phyloP scores from a whole-genome alignment of 1,284 basidiomycete species.

The Trichosporon sp. region DNA sequence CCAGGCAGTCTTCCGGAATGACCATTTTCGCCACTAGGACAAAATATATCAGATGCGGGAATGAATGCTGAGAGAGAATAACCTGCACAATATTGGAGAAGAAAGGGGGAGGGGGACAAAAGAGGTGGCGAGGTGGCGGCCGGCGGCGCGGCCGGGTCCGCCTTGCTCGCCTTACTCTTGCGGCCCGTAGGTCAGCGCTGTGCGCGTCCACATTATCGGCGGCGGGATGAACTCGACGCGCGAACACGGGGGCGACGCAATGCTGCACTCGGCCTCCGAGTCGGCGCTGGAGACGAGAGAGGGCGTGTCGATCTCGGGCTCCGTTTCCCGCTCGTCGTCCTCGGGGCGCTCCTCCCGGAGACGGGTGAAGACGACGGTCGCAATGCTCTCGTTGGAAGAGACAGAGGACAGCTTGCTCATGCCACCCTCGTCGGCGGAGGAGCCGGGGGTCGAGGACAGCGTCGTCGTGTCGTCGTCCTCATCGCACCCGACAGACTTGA shows the following conservation, averaged over 20 bases:
- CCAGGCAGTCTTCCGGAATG: slow-evolving; percentile 6
- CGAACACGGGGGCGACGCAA: slow-evolving; percentile 31
- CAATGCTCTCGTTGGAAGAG: slow-evolving; percentile 20
- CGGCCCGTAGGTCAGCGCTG: background rate
- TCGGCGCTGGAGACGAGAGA: slow-evolving; percentile 34
- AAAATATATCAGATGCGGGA: slow-evolving; percentile 2
- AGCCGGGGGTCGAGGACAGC: slow-evolving; percentile 16
- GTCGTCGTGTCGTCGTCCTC: slow-evolving; percentile 24
- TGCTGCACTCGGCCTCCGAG: slow-evolving; percentile 33
- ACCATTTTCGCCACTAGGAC: slow-evolving; percentile 11
- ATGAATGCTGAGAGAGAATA: background rate
- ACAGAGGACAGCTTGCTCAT: background rate
- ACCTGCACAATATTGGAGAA: background rate
- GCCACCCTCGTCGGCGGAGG: slow-evolving; percentile 20
- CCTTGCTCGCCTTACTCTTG: background rate
- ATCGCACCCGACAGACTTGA: slow-evolving; percentile 35
- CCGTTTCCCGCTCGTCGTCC: slow-evolving; percentile 25
- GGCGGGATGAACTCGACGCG: slow-evolving; percentile 27
- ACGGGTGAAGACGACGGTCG: slow-evolving; percentile 26
- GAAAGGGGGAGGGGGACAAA: too few species aligned
- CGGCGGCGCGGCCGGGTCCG: too few species aligned
- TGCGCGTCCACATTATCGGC: slow-evolving; percentile 1
- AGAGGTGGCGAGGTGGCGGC: too few species aligned
- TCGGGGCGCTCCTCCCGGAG: slow-evolving; percentile 28
- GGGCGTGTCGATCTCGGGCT: slow-evolving; percentile 32